These are phyloP conservation scores for Taiozyma onychis DNA, from an alignment of 1,139 yeast genomes.

Conservation along the genomic window DNA sequence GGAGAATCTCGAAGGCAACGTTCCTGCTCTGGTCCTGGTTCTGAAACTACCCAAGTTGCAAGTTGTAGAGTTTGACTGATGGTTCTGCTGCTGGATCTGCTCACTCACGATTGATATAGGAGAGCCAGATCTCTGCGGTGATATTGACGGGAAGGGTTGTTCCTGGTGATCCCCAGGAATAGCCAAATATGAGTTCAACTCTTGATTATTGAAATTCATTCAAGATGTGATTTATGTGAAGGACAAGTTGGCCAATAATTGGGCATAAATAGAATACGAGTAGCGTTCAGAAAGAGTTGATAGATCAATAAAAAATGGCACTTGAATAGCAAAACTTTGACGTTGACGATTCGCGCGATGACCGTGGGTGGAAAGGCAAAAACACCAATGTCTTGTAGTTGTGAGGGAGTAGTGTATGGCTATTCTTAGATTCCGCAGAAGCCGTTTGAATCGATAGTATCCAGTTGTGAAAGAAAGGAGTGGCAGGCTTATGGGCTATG, in stretches of 20 bases:
- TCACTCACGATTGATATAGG: conserved; percentile 21
- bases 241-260: not conserved
- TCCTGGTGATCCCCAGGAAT: conserved; percentile 16
- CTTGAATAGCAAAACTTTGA: not conserved
- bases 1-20: conserved; percentile 43
- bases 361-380: not conserved
- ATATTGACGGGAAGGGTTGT: conserved; percentile 13
- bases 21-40: conserved; percentile 51
- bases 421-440: not conserved
- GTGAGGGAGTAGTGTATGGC: not conserved
- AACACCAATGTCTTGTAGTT: not conserved
- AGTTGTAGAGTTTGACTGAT: conserved; percentile 4
- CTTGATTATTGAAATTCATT: conserved; percentile 13
- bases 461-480: not conserved
- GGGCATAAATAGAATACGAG: not conserved
- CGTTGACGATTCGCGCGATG: not conserved
- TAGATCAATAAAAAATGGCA: not conserved
- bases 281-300: not conserved
- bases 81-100: conserved; percentile 4
- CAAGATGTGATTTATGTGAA: not conserved
- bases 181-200: conserved; percentile 15
- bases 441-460: not conserved
- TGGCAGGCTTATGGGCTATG: not conserved
- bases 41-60: conserved; percentile 29
- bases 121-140: conserved; percentile 23